Evolutionary conservation across 148 eudicot species (phyloP), one percentile per base, ranked within the genome.

Genomic region (Nepenthes gracilis): DNA sequence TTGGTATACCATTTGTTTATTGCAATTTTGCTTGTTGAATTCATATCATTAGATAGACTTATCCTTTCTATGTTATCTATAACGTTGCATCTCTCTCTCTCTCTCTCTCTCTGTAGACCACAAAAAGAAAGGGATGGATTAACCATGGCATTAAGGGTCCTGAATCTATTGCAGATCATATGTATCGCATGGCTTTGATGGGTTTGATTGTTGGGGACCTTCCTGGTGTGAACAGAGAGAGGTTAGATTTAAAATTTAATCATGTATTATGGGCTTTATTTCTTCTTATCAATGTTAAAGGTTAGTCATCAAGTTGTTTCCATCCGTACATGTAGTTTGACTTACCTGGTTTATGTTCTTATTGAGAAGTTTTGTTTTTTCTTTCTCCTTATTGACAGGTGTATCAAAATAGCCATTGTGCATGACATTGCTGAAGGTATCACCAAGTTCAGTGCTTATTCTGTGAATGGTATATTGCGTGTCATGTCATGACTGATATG

Each of bases 341-440:
- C 32, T 52, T 11, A 6, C 55, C 14, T 13, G 23, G 23, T 23
- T 23, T n/a, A 52, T 5, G 12, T 12, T n/a, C 2, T 32, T 4
- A 13, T 52, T 52, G n/a, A 32, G n/a, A 1, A 48, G 10, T 53
- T 57, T 43, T 55, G 50, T 54, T 51, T 54, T 55, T 36, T 33
- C 52, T 33, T n/a, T 35, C 36, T 45, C 34, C 53, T 6, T 70
- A 65, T 52, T 11, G 37, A 58, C 75, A 90, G 97, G 85, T 92
- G 98, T 69, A 84, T 92, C 86, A 92, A 92, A 79, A 83, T 92
- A 66, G 94, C 98, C 66, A 78, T 92, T 69, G 96, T 92, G 65
- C 98, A 92, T 68, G 98, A 92, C 69, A 88, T 92, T 64, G 98
- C 98, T 12, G 98, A 92, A 92, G 98, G 98, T 88, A 80, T 56